phyloP scores from a whole-genome alignment of 2,329 filamentous ascomycete genomes.

The Clonostachys rhizophaga region DNA sequence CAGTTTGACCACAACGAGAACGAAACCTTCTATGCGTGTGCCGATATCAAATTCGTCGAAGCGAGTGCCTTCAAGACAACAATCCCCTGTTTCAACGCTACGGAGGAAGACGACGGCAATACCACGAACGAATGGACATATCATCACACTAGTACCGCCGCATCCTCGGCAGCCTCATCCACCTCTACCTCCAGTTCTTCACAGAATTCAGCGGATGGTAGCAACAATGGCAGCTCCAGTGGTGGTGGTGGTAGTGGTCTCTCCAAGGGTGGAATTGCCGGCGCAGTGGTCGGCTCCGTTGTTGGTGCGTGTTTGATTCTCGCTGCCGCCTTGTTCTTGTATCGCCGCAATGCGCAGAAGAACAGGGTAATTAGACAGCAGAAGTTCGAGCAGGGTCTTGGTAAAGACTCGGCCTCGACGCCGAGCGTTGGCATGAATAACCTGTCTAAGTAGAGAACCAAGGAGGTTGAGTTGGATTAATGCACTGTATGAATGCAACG shows the following conservation, averaged over 20 bases:
- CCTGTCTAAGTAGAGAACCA: no score
- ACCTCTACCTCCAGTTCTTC: no score
- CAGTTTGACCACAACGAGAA: conserved; percentile 34
- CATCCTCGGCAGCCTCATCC: no score
- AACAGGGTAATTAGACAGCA: conserved; percentile 12
- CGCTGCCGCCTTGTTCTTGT: conserved; percentile 55
- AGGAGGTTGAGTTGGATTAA: no score
- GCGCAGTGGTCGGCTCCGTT: conserved; percentile 67
- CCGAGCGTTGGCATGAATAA: no score
- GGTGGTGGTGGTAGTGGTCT: conserved; percentile 29
- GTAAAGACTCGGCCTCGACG: no score
- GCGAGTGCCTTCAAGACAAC: conserved; percentile 21
- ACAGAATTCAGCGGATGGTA: background rate
- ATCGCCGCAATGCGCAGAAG: conserved; percentile 20
- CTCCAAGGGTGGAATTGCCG: conserved; percentile 68
- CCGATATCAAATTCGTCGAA: conserved; percentile 38
- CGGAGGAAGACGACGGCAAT: conserved; percentile 18
- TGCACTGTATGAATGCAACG: no score
- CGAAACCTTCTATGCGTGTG: conserved; percentile 43
- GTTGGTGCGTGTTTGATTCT: conserved; percentile 56
- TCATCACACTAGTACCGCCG: no score
- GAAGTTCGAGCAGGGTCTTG: conserved; percentile 1
- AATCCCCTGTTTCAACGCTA: conserved; percentile 39
- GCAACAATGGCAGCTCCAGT: conserved; percentile 10
- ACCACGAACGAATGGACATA: no score